Evolutionary conservation across 306 rosid genomes (phyloP), one percentile per base, ranked within the genome.

Genomic region (Glycyrrhiza uralensis): DNA sequence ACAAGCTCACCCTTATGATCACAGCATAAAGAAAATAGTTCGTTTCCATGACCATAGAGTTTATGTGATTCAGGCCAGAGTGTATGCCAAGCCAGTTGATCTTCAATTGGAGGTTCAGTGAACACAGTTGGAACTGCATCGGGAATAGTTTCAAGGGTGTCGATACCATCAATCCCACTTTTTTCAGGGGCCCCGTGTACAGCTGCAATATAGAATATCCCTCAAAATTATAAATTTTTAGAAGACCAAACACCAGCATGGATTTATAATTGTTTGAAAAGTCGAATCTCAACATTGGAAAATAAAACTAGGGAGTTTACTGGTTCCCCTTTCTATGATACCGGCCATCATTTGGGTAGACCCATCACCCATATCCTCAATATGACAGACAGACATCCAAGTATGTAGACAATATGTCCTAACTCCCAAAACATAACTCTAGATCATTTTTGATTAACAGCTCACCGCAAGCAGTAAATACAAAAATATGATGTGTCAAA

Each of bases 61-160:
- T 95, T 95, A 76, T 95, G 97, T 5, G 99, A 86, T 83, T 95
- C 99, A 52, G 97, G 99, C 99, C 97, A 91, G 7, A 94, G 90
- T 22, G 99, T 95, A 71, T 95, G 92, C 97, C 97, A 95, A 41
- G 90, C 90, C 41, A 95, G 80, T 86, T 95, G 99, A 80, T 95
- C 97, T 85, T 95, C 99, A 64, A 95, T 89, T 33, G 99, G 99
- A 71, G 97, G 92, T 77, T 91, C 89, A 47, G 96, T 85, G 69
- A 95, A 82, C 70, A 72, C 93, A 20, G 84, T 84, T 39, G 99
- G 99, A 81, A 89, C 84, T 13, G 96, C 97, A 32, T 95, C 93
- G 0, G 99, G 99, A 82, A 95, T 83, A 62, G 92, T 86, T 85
- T 88, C 99, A 46, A 91, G 78, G 57, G 93, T 86, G 83, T 95